These are phyloP conservation scores for Xylariaceae sp. DNA, from an alignment of 2,329 filamentous ascomycete species.

Conservation along the genomic window DNA sequence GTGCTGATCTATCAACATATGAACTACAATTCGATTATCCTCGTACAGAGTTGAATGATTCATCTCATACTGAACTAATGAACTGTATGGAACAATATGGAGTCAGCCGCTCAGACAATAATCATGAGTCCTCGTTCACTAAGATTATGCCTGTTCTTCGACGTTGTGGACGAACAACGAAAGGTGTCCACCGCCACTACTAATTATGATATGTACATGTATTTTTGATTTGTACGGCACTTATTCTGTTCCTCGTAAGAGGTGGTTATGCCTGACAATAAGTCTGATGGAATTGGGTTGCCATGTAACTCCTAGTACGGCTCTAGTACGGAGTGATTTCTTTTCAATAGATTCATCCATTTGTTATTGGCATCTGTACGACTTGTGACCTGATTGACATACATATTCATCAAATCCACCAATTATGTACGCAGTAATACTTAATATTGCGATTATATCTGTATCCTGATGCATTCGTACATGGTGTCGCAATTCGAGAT, in stretches of 20 bases:
- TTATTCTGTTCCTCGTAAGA: neutral
- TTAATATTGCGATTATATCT: neutral
- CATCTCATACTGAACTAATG: no score
- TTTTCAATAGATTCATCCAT: neutral
- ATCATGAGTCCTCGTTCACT: no score
- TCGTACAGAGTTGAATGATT: no score
- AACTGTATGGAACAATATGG: no score
- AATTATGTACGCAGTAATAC: neutral
- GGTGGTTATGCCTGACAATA: neutral
- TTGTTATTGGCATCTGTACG: neutral
- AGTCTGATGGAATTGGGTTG: neutral
- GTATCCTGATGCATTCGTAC: neutral
- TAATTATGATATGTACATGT: neutral
- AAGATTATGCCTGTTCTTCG: no score
- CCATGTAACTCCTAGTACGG: neutral
- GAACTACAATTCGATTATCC: no score
- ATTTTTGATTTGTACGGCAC: no score
- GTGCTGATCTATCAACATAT: no score
- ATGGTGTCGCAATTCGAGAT: neutral
- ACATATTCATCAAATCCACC: neutral
- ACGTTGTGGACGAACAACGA: no score
- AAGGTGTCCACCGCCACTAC: neutral
- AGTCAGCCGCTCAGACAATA: no score
- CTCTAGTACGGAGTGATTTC: neutral
- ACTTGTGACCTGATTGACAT: neutral